phyloP scores from a whole-genome alignment of 1,284 basidiomycete genomes.

The Coniophora puteana region DNA sequence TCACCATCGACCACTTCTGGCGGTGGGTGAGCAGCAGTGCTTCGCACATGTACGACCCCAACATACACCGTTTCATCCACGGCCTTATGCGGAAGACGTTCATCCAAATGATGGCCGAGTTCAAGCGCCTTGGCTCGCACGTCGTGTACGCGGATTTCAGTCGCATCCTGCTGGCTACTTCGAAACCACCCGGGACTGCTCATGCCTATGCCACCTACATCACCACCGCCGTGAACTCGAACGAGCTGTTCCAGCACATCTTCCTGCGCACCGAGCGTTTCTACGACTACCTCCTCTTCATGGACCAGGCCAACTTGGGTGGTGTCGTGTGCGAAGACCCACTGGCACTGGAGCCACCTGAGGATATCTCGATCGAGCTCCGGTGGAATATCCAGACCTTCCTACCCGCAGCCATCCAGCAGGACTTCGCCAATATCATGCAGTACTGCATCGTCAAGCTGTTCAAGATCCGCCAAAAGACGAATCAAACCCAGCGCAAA shows the following conservation, averaged over 20 bases:
- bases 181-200: conserved; percentile 94
- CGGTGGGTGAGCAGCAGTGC: conserved; percentile 89
- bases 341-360: conserved; percentile 60
- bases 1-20: conserved; percentile 93
- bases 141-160: conserved; percentile 97
- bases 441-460: conserved; percentile 88
- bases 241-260: conserved; percentile 95
- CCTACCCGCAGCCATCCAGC: conserved; percentile 82
- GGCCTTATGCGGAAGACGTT: conserved; percentile 98
- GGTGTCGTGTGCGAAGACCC: conserved; percentile 86
- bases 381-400: conserved; percentile 95
- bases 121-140: conserved; percentile 91
- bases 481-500: conserved; percentile 54
- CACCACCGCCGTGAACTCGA: conserved; percentile 87
- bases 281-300: conserved; percentile 95
- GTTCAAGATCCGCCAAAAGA: conserved; percentile 73
- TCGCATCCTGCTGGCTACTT: conserved; percentile 87
- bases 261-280: conserved; percentile 85
- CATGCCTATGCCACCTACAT: conserved; percentile 96
- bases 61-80: conserved; percentile 91
- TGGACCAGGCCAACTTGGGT: conserved; percentile 94
- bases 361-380: conserved; percentile 78
- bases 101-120: conserved; percentile 95
- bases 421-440: conserved; percentile 73
- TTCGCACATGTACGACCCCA: conserved; percentile 90